A percentile compares a stretch with the other conserved stretches of the same genome.
Evolutionary conservation across 257 asterid genomes (phyloP).

Genomic region (Capsicum baccatum): DNA sequence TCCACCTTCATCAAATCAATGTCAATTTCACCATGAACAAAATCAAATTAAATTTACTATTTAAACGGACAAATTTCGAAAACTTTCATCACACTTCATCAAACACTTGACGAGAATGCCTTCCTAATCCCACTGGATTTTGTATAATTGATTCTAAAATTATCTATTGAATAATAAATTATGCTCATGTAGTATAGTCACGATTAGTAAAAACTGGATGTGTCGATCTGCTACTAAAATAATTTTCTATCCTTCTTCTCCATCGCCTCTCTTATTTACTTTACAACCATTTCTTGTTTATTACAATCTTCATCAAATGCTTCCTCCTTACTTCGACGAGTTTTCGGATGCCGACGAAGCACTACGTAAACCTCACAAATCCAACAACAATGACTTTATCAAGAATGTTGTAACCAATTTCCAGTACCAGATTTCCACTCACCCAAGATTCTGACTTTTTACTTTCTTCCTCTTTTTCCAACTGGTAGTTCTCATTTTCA

Average conservation of each 20-base stretch:
- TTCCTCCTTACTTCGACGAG: neutral
- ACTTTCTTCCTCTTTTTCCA: constrained; percentile 63
- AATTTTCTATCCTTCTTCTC: neutral
- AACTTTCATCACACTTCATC: too few species aligned
- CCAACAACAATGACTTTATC: constrained; percentile 24
- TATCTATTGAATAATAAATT: too few species aligned
- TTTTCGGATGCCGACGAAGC: neutral
- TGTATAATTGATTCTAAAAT: too few species aligned
- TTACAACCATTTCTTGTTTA: neutral
- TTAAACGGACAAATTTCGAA: too few species aligned
- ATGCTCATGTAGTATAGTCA: too few species aligned
- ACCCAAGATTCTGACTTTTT: constrained; percentile 71
- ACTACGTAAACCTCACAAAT: constrained; percentile 29
- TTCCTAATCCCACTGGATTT: too few species aligned
- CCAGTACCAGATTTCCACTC: constrained; percentile 51
- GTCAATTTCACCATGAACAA: too few species aligned
- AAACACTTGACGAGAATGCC: too few species aligned
- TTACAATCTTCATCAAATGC: neutral
- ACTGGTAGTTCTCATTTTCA: constrained; percentile 52
- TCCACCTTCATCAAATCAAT: too few species aligned
- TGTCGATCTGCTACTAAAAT: constrained; percentile 19
- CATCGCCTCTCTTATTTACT: neutral
- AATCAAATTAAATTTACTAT: too few species aligned
- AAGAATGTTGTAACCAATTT: too few species aligned
- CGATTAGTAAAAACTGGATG: neutral